Percentiles rank a stretch among this genome's conserved stretches.
These are phyloP conservation scores for Melocanna baccifera DNA, from an alignment of 176 grass and related monocot genomes.

Conservation along the genomic window DNA sequence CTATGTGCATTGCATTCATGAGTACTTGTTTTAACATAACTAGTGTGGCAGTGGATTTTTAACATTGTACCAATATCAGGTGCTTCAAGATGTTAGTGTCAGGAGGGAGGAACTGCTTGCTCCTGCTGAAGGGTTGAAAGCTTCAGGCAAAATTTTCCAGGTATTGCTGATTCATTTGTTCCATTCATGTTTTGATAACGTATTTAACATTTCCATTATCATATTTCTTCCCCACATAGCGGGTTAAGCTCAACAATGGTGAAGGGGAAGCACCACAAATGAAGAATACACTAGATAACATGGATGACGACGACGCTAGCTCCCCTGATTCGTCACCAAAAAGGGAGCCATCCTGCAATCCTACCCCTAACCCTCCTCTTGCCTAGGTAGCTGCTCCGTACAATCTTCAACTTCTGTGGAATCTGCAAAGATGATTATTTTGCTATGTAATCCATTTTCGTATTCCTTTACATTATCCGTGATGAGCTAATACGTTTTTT, in stretches of 20 bases:
- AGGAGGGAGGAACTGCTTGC: constrained; percentile 76
- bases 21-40: not conserved
- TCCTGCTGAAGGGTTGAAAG: constrained; percentile 95
- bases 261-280: constrained; percentile 60
- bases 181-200: not conserved
- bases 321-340: constrained; percentile 84
- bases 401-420: not conserved
- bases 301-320: constrained; percentile 62
- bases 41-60: constrained; percentile 9
- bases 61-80: constrained; percentile 43
- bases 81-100: constrained; percentile 70
- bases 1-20: not conserved
- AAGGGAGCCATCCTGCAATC: constrained; percentile 40
- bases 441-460: not conserved
- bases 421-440: not conserved
- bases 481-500: no score
- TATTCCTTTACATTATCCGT: no score
- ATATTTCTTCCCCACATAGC: constrained; percentile 41
- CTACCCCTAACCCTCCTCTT: constrained; percentile 46
- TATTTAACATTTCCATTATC: constrained; percentile 8
- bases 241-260: constrained; percentile 53
- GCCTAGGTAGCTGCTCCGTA: constrained; percentile 54
- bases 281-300: constrained; percentile 47
- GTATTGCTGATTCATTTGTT: constrained; percentile 40
- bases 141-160: constrained; percentile 92